Conservation (phyloP, 495 filamentous ascomycete species). For the Staphylotrichum longicolle region DNA sequence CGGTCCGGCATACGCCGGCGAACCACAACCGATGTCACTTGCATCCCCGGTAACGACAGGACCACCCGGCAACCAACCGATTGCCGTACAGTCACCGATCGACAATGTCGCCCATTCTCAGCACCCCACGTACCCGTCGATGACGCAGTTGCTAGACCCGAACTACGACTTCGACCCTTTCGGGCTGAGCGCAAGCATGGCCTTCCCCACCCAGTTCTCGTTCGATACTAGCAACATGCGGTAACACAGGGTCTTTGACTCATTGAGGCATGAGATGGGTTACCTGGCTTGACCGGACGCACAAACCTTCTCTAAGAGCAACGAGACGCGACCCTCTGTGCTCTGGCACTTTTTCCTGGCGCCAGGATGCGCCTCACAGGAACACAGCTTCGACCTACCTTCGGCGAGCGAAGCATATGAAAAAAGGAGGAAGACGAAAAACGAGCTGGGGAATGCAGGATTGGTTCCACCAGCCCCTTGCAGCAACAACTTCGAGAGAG, state of each 20-base stretch:
- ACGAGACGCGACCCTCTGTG: background rate
- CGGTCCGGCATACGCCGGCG: slow-evolving; percentile 45
- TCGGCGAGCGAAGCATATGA: no score
- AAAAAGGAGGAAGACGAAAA: background rate
- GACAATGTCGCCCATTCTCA: slow-evolving; percentile 36
- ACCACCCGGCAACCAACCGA: slow-evolving; percentile 29
- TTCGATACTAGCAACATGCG: slow-evolving; percentile 67
- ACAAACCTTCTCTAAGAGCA: background rate
- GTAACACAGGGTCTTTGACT: slow-evolving; percentile 22
- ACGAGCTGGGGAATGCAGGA: slow-evolving; percentile 1
- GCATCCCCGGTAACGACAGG: slow-evolving; percentile 41
- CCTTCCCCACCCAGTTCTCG: slow-evolving; percentile 85
- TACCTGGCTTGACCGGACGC: background rate
- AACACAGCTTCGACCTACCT: background rate
- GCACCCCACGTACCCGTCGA: slow-evolving; percentile 50
- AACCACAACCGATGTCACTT: slow-evolving; percentile 44
- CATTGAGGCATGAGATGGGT: background rate
- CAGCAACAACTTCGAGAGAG: slow-evolving; percentile 6
- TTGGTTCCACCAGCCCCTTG: background rate
- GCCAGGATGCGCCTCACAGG: background rate
- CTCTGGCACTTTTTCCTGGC: background rate
- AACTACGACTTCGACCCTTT: slow-evolving; percentile 89
- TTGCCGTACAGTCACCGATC: slow-evolving; percentile 37
- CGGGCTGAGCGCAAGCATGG: slow-evolving; percentile 87
- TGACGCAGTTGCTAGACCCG: slow-evolving; percentile 73